Evolutionary conservation across 2,329 filamentous ascomycete genomes (phyloP).

Genomic region (Pseudopithomyces chartarum): DNA sequence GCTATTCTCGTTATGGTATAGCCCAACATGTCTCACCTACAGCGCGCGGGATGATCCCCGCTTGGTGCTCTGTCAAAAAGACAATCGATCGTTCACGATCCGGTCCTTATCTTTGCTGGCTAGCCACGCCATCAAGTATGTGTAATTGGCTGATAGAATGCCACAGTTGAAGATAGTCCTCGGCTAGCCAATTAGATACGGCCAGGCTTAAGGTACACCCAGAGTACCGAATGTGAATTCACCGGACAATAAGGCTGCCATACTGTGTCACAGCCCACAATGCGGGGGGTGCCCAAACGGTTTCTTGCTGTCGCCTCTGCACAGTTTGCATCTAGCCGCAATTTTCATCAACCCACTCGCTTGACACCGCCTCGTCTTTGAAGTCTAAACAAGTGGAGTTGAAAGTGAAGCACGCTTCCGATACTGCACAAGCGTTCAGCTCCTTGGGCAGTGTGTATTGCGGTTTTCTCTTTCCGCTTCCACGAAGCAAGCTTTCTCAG

Average conservation of each 20-base stretch:
- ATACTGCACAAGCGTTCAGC: background rate
- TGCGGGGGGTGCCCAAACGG: constrained; percentile 17
- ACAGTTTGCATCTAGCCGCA: constrained; percentile 18
- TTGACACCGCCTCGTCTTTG: constrained; percentile 7
- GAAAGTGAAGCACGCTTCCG: background rate
- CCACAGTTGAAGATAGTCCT: background rate
- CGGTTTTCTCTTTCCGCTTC: background rate
- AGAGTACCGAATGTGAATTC: constrained; percentile 2
- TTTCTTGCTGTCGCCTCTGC: constrained; percentile 21
- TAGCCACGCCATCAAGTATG: background rate
- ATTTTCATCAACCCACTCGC: constrained; percentile 9
- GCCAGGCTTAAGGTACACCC: background rate
- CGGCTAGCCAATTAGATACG: constrained; percentile 16
- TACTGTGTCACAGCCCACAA: constrained; percentile 27
- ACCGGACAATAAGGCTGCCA: constrained; percentile 26
- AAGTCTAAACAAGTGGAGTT: background rate
- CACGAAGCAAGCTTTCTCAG: background rate
- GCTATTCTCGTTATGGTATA: background rate
- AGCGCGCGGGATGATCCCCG: constrained; percentile 1
- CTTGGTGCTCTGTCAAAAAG: background rate
- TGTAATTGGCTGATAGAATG: constrained; percentile 2
- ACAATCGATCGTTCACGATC: constrained; percentile 4
- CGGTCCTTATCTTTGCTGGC: background rate
- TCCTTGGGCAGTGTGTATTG: background rate
- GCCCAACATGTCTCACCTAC: background rate